These are phyloP conservation scores for Schwanniomyces etchellsii DNA, from an alignment of 1,139 yeast genomes.

Conservation along the genomic window DNA sequence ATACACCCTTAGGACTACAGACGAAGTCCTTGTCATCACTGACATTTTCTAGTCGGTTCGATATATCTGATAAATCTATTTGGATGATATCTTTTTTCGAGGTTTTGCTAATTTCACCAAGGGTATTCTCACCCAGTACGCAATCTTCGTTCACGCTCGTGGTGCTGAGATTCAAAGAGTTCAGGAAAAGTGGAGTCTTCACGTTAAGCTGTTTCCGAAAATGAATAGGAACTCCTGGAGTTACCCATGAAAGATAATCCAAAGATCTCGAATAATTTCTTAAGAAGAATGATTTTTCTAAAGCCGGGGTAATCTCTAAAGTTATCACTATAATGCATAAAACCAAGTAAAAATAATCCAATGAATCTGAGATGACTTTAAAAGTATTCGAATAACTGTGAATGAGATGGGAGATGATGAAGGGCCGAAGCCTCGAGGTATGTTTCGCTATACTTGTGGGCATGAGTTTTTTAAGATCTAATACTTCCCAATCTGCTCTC, in stretches of 20 bases:
- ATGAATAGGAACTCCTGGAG: constrained; percentile 19
- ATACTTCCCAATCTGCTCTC: no score
- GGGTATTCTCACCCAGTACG: background rate
- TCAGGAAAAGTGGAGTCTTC: background rate
- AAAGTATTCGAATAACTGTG: no score
- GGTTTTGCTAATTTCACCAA: background rate
- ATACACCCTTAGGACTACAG: constrained; percentile 10
- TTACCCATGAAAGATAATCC: constrained; percentile 25
- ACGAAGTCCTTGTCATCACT: background rate
- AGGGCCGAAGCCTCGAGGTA: no score
- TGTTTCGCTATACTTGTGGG: no score
- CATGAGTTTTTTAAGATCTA: no score
- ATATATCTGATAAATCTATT: background rate
- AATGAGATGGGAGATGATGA: no score
- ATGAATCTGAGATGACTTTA: constrained; percentile 11
- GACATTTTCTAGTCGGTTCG: background rate
- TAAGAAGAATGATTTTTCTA: constrained; percentile 22
- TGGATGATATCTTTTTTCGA: background rate
- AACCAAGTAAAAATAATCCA: constrained; percentile 29
- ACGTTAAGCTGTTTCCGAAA: constrained; percentile 9
- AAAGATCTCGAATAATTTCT: constrained; percentile 22
- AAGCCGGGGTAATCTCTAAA: constrained; percentile 27
- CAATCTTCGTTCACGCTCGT: background rate
- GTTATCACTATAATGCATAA: constrained; percentile 39
- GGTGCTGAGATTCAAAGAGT: background rate